A percentile compares a stretch with the other conserved stretches of the same genome.
phyloP scores from a whole-genome alignment of 352 stramenopile genomes.

The Globisporangium splendens region DNA sequence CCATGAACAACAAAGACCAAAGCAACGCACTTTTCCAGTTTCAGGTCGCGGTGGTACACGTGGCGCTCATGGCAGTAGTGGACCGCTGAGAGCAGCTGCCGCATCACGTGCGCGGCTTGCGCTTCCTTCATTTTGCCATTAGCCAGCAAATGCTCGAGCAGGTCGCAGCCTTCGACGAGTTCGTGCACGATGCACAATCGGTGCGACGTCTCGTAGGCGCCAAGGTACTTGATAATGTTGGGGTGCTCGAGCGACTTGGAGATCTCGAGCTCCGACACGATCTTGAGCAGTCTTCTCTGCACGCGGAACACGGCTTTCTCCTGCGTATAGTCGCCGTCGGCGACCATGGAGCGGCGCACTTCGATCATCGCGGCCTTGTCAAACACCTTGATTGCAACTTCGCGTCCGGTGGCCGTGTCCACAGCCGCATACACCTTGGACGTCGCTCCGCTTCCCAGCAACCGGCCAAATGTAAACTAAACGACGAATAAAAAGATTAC shows the following conservation, averaged over 20 bases:
- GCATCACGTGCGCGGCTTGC: constrained; percentile 49
- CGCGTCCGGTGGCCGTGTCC: constrained; percentile 36
- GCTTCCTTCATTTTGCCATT: constrained; percentile 70
- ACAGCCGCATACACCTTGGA: constrained; percentile 72
- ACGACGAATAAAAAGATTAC: constrained; percentile 5
- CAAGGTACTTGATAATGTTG: constrained; percentile 77
- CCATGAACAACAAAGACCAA: too few species aligned
- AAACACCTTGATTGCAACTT: constrained; percentile 80
- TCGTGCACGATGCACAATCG: constrained; percentile 80
- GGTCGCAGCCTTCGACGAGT: constrained; percentile 64
- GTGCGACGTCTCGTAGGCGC: constrained; percentile 75
- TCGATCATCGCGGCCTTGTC: constrained; percentile 83
- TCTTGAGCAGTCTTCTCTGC: constrained; percentile 66
- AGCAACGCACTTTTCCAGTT: constrained; percentile 89
- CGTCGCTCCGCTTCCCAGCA: constrained; percentile 70
- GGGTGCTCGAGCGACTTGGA: constrained; percentile 63
- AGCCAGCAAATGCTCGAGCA: constrained; percentile 69
- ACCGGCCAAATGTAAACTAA: constrained; percentile 54
- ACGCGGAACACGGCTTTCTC: constrained; percentile 76
- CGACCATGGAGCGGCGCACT: constrained; percentile 70
- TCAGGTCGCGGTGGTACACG: constrained; percentile 94
- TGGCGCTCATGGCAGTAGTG: constrained; percentile 88
- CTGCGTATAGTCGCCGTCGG: constrained; percentile 44
- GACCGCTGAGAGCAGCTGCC: constrained; percentile 91
- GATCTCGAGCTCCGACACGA: constrained; percentile 84